phyloP scores from a whole-genome alignment of 1,284 basidiomycete genomes.

The Golubevia sp. region DNA sequence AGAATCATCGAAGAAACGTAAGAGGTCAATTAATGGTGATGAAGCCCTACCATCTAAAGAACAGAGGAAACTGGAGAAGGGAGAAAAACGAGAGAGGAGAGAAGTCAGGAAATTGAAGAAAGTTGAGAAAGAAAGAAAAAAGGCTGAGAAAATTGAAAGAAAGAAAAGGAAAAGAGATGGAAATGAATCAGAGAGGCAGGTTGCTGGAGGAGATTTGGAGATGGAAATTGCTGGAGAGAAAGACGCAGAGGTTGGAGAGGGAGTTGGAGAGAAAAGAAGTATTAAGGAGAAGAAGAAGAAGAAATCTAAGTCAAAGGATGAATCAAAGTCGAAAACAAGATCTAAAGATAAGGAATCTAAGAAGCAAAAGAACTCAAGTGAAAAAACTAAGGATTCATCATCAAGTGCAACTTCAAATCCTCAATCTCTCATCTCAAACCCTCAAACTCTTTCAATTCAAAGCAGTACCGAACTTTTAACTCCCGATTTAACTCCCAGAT shows the following conservation, averaged over 20 bases:
- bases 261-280: not conserved
- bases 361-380: too few relatives aligned
- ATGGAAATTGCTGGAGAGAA: not conserved
- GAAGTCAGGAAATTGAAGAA: conserved; percentile 5
- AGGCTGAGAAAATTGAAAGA: conserved; percentile 2
- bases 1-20: too few relatives aligned
- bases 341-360: too few relatives aligned
- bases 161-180: conserved; percentile 10
- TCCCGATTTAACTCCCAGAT: too few relatives aligned
- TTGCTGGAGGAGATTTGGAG: too few relatives aligned
- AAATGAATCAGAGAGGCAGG: not conserved
- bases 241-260: not conserved
- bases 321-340: too few relatives aligned
- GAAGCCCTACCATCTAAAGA: not conserved
- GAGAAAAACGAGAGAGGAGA: too few relatives aligned
- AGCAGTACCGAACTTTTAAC: too few relatives aligned
- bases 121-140: conserved; percentile 13
- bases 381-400: too few relatives aligned
- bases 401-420: too few relatives aligned
- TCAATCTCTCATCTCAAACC: too few relatives aligned
- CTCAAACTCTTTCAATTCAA: too few relatives aligned
- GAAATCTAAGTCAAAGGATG: not conserved
- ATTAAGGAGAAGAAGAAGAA: conserved; percentile 7
- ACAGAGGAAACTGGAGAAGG: not conserved
- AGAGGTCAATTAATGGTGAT: not conserved